These are phyloP conservation scores for Spathaspora girioi DNA, from an alignment of 805 yeast genomes.

Conservation along the genomic window DNA sequence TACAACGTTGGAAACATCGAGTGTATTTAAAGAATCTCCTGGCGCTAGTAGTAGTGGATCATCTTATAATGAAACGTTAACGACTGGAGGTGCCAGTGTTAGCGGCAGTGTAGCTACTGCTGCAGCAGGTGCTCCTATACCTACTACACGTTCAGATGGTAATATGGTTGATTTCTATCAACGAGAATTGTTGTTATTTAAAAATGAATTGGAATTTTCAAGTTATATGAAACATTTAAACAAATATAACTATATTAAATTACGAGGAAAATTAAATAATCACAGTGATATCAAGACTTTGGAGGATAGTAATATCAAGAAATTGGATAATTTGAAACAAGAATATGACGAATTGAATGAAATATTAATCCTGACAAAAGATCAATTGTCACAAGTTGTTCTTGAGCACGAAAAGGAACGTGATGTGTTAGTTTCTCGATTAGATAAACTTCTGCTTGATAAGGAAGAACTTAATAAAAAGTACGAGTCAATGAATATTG, in stretches of 20 bases:
- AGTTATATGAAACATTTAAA: conserved; percentile 48
- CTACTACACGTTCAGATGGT: conserved; percentile 6
- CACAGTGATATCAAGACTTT: neutral
- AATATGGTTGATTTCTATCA: conserved; percentile 45
- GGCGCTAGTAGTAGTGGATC: neutral
- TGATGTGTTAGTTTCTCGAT: conserved; percentile 4
- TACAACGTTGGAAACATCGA: conserved; percentile 18
- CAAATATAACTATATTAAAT: conserved; percentile 23
- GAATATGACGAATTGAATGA: neutral
- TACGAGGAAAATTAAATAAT: conserved; percentile 10
- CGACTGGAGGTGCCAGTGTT: neutral
- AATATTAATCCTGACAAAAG: conserved; percentile 9
- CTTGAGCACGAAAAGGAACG: conserved; percentile 8
- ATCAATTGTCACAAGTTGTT: conserved; percentile 6
- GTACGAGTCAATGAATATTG: conserved; percentile 7
- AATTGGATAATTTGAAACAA: neutral
- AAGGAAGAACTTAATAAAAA: conserved; percentile 7
- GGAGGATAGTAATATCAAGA: conserved; percentile 6
- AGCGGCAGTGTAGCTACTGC: too few relatives aligned
- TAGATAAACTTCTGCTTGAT: conserved; percentile 8
- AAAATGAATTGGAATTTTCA: conserved; percentile 61
- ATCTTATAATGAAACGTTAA: too few relatives aligned
- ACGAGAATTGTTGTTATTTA: conserved; percentile 52
- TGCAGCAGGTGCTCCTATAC: neutral
- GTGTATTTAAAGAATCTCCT: conserved; percentile 11